Evolutionary conservation across 805 yeast genomes (phyloP).

Genomic region (Candida hungchunana): DNA sequence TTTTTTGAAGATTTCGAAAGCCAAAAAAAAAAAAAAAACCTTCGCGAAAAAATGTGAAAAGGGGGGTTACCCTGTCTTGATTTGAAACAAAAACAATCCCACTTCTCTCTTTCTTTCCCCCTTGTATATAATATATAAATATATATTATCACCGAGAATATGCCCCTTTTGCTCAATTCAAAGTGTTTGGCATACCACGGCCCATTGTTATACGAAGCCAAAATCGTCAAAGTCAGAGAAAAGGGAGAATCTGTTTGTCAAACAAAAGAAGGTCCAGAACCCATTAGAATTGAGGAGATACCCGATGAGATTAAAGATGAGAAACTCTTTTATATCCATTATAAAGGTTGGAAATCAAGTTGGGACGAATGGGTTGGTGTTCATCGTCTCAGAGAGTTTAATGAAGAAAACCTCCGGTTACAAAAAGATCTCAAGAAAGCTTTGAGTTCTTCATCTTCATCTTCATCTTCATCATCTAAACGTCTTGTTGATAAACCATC

Average conservation of each 20-base stretch:
- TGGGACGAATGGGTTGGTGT: constrained; percentile 96
- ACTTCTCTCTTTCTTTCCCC: too few relatives aligned
- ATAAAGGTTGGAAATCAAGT: constrained; percentile 90
- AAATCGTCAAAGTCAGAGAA: constrained; percentile 60
- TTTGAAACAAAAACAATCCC: too few relatives aligned
- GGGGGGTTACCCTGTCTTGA: too few relatives aligned
- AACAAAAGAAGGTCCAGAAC: constrained; percentile 37
- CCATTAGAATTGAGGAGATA: constrained; percentile 18
- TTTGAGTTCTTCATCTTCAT: too few relatives aligned
- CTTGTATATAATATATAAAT: too few relatives aligned
- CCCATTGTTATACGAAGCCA: constrained; percentile 85
- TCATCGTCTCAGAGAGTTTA: constrained; percentile 63
- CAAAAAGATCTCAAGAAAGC: constrained; percentile 57
- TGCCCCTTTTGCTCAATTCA: constrained; percentile 23
- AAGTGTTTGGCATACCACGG: constrained; percentile 84
- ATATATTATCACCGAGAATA: too few relatives aligned
- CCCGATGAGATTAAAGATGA: constrained; percentile 34
- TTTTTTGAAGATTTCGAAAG: too few relatives aligned
- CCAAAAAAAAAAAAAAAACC: too few relatives aligned
- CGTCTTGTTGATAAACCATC: too few relatives aligned
- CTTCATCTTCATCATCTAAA: too few relatives aligned
- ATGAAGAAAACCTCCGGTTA: constrained; percentile 59
- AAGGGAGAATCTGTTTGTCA: constrained; percentile 41
- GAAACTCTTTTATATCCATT: constrained; percentile 67
- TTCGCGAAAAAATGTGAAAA: too few relatives aligned